Evolutionary conservation across 2,329 filamentous ascomycete genomes (phyloP).

Genomic region (Diaporthe ampelina): DNA sequence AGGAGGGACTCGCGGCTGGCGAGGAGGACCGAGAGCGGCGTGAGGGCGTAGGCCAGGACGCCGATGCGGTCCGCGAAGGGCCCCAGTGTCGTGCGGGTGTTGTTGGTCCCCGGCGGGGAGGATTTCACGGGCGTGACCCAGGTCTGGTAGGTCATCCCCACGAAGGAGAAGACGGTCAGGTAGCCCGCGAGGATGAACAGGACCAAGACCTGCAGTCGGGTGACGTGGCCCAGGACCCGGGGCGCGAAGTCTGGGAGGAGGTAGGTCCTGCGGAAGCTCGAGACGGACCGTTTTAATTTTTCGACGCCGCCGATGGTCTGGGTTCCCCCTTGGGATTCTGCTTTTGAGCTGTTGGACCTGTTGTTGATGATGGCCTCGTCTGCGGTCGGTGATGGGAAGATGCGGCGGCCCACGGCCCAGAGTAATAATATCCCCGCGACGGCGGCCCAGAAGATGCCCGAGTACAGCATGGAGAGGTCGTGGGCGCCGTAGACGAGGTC

Average conservation of each 20-base stretch:
- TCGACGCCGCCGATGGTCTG: slow-evolving; percentile 26
- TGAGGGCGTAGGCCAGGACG: slow-evolving; percentile 79
- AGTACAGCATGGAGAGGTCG: slow-evolving; percentile 64
- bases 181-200: slow-evolving; percentile 72
- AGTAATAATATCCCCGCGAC: slow-evolving; percentile 59
- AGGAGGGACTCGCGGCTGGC: slow-evolving; percentile 79
- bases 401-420: slow-evolving; percentile 55
- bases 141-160: slow-evolving; percentile 76
- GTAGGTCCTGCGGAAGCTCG: slow-evolving; percentile 57
- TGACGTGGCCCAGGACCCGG: slow-evolving; percentile 75
- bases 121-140: slow-evolving; percentile 78
- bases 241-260: slow-evolving; percentile 73
- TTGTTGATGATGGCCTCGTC: neutral
- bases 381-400: neutral
- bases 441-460: slow-evolving; percentile 64
- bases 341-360: neutral
- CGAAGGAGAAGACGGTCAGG: slow-evolving; percentile 76
- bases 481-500: slow-evolving; percentile 65
- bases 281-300: slow-evolving; percentile 36
- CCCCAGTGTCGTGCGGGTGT: slow-evolving; percentile 75
- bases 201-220: slow-evolving; percentile 75
- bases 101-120: slow-evolving; percentile 66
- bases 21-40: slow-evolving; percentile 77
- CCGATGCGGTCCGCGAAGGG: slow-evolving; percentile 79
- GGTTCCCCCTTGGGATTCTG: neutral